These are phyloP conservation scores for Miscanthus lutarioriparius DNA, from an alignment of 176 grass and related monocot genomes.

Conservation along the genomic window DNA sequence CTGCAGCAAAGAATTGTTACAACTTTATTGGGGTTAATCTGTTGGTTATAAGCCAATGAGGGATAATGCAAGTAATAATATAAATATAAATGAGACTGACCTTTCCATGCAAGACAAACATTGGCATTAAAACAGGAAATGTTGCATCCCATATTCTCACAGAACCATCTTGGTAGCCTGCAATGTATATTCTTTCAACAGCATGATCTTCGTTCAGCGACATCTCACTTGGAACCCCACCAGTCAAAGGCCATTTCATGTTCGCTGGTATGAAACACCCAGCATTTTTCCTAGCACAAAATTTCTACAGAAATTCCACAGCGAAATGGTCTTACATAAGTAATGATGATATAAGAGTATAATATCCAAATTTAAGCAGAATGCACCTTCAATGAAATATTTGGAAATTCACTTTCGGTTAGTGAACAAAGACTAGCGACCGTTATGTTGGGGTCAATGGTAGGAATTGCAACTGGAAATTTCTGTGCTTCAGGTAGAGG, in stretches of 20 bases:
- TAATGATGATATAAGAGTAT: slow-evolving; percentile 17
- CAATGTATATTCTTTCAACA: slow-evolving; percentile 79
- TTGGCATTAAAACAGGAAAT: slow-evolving; percentile 67
- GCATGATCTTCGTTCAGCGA: slow-evolving; percentile 54
- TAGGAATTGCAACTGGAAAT: slow-evolving; percentile 74
- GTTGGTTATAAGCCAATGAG: background rate
- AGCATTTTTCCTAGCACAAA: slow-evolving; percentile 44
- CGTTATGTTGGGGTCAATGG: slow-evolving; percentile 84
- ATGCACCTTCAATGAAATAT: slow-evolving; percentile 73
- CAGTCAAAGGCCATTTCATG: slow-evolving; percentile 95
- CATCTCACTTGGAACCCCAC: slow-evolving; percentile 93
- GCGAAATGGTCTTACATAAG: slow-evolving; percentile 5
- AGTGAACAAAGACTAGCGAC: slow-evolving; percentile 63
- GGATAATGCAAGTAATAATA: slow-evolving; percentile 7
- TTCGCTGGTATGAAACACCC: slow-evolving; percentile 44
- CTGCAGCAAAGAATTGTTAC: slow-evolving; percentile 48
- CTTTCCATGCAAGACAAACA: slow-evolving; percentile 89
- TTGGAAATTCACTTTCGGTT: slow-evolving; percentile 35
- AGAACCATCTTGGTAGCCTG: slow-evolving; percentile 95
- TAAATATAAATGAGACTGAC: slow-evolving; percentile 38
- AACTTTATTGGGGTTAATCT: background rate
- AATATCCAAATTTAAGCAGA: slow-evolving; percentile 12
- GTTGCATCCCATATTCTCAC: slow-evolving; percentile 97
- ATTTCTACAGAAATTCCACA: slow-evolving; percentile 55
- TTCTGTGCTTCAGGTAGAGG: slow-evolving; percentile 55